phyloP scores from a whole-genome alignment of 805 yeast genomes.

The Cyberlindnera petersonii region DNA sequence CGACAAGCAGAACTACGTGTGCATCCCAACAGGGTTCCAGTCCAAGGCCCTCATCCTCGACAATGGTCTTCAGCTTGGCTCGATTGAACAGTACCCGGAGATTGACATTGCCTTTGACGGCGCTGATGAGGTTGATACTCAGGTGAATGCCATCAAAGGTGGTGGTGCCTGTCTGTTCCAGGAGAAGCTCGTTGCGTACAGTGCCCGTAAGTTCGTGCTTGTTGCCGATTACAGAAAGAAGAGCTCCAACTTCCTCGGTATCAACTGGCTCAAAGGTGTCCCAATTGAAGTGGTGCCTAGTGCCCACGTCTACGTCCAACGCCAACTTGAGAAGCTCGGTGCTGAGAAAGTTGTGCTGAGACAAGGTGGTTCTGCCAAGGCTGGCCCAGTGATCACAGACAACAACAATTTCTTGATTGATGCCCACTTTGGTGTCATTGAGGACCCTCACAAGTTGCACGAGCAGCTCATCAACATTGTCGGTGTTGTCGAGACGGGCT shows the following conservation, averaged over 20 bases:
- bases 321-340: slow-evolving; percentile 59
- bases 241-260: slow-evolving; percentile 69
- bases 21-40: slow-evolving; percentile 97
- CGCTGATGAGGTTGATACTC: slow-evolving; percentile 90
- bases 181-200: slow-evolving; percentile 87
- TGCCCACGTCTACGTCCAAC: slow-evolving; percentile 72
- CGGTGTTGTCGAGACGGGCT: slow-evolving; percentile 96
- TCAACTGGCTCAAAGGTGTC: slow-evolving; percentile 82
- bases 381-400: slow-evolving; percentile 96
- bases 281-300: slow-evolving; percentile 95
- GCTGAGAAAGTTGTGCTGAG: slow-evolving; percentile 64
- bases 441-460: slow-evolving; percentile 52
- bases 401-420: slow-evolving; percentile 91
- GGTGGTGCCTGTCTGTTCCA: slow-evolving; percentile 98
- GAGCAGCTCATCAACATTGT: slow-evolving; percentile 64
- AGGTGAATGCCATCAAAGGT: slow-evolving; percentile 87
- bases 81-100: slow-evolving; percentile 76
- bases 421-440: slow-evolving; percentile 83
- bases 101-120: slow-evolving; percentile 97
- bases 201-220: slow-evolving; percentile 70
- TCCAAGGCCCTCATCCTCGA: slow-evolving; percentile 79
- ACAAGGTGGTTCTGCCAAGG: slow-evolving; percentile 87
- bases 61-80: slow-evolving; percentile 74
- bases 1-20: slow-evolving; percentile 53
- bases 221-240: slow-evolving; percentile 93